phyloP scores from a whole-genome alignment of 257 asterid species.

The Ophiorrhiza pumila region DNA sequence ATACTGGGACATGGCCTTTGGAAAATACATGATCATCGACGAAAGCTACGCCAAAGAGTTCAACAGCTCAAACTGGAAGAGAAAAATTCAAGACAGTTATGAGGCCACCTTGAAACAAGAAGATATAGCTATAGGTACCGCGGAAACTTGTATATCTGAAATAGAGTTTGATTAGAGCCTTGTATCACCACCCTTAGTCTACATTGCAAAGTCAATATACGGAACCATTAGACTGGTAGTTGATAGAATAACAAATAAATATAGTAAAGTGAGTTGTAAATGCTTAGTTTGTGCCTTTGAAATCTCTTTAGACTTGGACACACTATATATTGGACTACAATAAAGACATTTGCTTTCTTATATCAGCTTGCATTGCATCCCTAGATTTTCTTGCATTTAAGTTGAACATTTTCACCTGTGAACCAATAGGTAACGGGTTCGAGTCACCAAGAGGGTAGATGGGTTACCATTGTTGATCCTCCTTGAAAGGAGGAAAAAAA shows the following conservation, averaged over 20 bases:
- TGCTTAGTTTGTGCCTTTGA: background rate
- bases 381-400: background rate
- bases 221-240: background rate
- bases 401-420: no score
- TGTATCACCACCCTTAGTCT: background rate
- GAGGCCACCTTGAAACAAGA: slow-evolving; percentile 8
- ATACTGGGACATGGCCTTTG: slow-evolving; percentile 89
- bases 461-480: no score
- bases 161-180: slow-evolving; percentile 8
- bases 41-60: slow-evolving; percentile 69
- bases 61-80: slow-evolving; percentile 60
- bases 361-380: background rate
- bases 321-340: background rate
- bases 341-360: background rate
- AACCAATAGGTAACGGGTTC: no score
- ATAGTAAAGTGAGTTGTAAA: background rate
- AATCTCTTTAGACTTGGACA: background rate
- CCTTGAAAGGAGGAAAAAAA: no score
- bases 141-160: slow-evolving; percentile 27
- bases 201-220: background rate
- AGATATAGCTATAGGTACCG: slow-evolving; percentile 3
- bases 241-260: background rate
- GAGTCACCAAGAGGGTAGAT: no score
- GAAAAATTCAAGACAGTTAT: slow-evolving; percentile 22
- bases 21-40: slow-evolving; percentile 85